Percentiles rank a stretch among this genome's conserved stretches.
Conservation (phyloP, 2,329 filamentous ascomycete species). For the Aspergillus pseudoviridinutans region DNA sequence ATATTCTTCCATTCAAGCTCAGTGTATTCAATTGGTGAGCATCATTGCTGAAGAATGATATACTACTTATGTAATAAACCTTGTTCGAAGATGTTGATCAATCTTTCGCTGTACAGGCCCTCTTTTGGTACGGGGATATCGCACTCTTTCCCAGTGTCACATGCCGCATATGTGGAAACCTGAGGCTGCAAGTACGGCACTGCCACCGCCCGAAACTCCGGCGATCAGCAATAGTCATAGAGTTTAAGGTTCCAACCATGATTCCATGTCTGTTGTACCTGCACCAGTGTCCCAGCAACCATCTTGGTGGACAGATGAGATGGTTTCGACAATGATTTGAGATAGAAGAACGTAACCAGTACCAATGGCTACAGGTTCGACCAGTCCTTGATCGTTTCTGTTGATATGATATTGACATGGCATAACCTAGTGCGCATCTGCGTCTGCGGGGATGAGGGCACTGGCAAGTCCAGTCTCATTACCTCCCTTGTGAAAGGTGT, state of each 20-base stretch:
- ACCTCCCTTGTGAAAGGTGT: constrained; percentile 95
- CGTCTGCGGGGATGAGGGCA: constrained; percentile 92
- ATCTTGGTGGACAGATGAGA: not conserved
- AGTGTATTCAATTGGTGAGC: not conserved
- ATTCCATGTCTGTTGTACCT: not conserved
- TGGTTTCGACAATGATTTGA: constrained; percentile 12
- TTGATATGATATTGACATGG: constrained; percentile 5
- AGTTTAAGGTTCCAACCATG: not conserved
- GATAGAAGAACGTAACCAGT: constrained; percentile 1
- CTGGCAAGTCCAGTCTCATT: constrained; percentile 90
- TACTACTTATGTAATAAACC: not conserved
- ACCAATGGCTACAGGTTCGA: constrained; percentile 24
- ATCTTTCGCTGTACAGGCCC: not conserved
- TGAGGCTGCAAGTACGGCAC: constrained; percentile 15
- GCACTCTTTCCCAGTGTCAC: not conserved
- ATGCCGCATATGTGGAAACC: constrained; percentile 2
- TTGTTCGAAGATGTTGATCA: not conserved
- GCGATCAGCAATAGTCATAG: constrained; percentile 6
- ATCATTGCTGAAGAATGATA: not conserved
- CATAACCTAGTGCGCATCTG: constrained; percentile 71
- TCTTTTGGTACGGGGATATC: not conserved
- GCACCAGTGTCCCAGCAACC: not conserved
- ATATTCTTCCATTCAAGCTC: not conserved
- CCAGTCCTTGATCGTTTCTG: not conserved
- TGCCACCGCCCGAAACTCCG: constrained; percentile 15